Base-by-base conservation (phyloP, 176 grass and related monocot genomes). In the Raddia guianensis region DNA sequence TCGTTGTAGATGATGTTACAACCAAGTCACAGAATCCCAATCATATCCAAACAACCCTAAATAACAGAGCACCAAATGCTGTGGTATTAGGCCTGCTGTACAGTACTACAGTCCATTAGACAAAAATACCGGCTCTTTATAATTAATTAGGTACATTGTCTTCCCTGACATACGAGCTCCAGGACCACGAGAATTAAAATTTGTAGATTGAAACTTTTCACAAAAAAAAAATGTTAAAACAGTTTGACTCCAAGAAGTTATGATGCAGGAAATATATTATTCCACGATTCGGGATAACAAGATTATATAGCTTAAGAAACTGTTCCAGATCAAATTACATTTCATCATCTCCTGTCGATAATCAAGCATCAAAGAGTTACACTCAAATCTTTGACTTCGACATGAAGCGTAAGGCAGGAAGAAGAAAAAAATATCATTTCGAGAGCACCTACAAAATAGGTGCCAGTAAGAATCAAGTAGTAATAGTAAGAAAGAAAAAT, bases 291-390 rank as follows among this genome's bases (percentile, higher is more conserved):
- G 42, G 33, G 5, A 54, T 42, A 21, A 53, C 6, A 19, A 48
- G 9, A 13, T 35, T 9, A 56, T 16, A 77, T 50, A 61, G 11
- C 53, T 27, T 1, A 12, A 18, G 15, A 12, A 3, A 70, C 61
- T 71, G 9, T 62, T 62, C 8, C 65, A n/a, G 48, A 56, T 9
- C 0, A 5, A 33, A 79, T 78, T 27, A 62, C 75, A 75, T 57
- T 57, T 57, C 19, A 16, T 19, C 54, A 57, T 20, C 18, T 19
- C 55, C 3, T 58, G 55, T 58, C 19, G 47, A 78, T 18, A 47
- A 51, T 42, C 55, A 52, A 13, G 45, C 64, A 77, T 60, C 12
- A 51, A 8, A 45, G 34, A 85, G 62, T 63, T 72, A 34, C 66
- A 72, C 13, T n/a, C 66, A 45, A 71, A 40, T 40, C 37, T n/a